phyloP scores from a whole-genome alignment of 495 filamentous ascomycete genomes.

The Aspergillus incahuasiensis region DNA sequence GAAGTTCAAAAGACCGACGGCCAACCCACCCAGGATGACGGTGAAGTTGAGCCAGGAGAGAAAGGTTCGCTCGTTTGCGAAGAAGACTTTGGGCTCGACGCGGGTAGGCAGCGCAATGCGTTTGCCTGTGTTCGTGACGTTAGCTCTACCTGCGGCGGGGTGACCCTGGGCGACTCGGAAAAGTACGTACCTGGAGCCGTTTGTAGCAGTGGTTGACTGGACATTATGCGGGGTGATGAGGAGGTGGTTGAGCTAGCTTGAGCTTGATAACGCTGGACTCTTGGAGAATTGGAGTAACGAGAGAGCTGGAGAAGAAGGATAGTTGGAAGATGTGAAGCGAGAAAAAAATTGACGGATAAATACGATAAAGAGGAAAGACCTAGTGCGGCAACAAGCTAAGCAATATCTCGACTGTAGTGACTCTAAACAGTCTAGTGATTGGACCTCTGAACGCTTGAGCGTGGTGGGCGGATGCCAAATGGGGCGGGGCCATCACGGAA shows the following conservation, averaged over 20 bases:
- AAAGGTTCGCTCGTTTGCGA: slow-evolving; percentile 99
- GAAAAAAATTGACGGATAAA: not conserved
- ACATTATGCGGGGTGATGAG: slow-evolving; percentile 54
- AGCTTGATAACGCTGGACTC: not conserved
- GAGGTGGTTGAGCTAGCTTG: not conserved
- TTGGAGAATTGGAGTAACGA: not conserved
- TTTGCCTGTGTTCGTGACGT: slow-evolving; percentile 58
- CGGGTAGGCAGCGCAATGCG: slow-evolving; percentile 96
- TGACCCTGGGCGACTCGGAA: not conserved
- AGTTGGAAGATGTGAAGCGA: not conserved
- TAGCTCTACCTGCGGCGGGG: not conserved
- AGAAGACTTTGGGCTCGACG: slow-evolving; percentile 99
- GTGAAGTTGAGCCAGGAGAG: slow-evolving; percentile 99
- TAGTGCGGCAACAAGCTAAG: slow-evolving; percentile 1
- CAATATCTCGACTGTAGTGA: not conserved
- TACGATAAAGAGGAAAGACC: not conserved
- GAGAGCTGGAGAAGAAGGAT: not conserved
- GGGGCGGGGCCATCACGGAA: not conserved
- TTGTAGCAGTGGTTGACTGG: slow-evolving; percentile 91
- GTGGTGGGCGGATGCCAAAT: slow-evolving; percentile 1
- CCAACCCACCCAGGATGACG: slow-evolving; percentile 92
- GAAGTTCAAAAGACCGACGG: slow-evolving; percentile 96
- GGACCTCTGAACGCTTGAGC: not conserved
- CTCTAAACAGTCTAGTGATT: not conserved
- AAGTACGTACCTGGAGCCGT: slow-evolving; percentile 59